These are phyloP conservation scores for Trypanosoma boissoni DNA, from an alignment of 208 protist genomes.

Conservation along the genomic window DNA sequence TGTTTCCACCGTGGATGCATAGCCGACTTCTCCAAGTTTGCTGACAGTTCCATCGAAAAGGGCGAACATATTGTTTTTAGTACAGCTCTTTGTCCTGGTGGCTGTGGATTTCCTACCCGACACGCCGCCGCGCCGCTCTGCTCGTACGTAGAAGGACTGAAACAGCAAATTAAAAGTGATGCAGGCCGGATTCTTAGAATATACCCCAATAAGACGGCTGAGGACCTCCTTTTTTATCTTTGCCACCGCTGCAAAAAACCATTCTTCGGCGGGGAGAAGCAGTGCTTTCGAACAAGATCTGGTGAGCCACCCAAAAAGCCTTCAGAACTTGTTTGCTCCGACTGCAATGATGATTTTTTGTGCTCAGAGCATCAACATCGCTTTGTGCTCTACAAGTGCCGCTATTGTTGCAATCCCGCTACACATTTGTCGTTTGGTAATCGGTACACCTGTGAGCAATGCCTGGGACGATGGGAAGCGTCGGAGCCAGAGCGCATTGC, in stretches of 20 bases:
- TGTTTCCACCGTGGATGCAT: conserved; percentile 80
- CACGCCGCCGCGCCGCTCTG: conserved; percentile 53
- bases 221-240: conserved; percentile 81
- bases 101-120: conserved; percentile 72
- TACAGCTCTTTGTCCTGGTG: conserved; percentile 73
- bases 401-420: conserved; percentile 87
- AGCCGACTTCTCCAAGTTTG: conserved; percentile 58
- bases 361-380: conserved; percentile 38
- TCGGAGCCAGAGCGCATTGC: conserved; percentile 45
- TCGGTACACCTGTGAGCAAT: conserved; percentile 78
- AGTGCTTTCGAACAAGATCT: conserved; percentile 67
- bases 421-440: conserved; percentile 81
- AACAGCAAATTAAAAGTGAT: conserved; percentile 28
- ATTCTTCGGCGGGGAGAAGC: conserved; percentile 75
- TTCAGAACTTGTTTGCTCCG: conserved; percentile 67
- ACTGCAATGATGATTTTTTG: conserved; percentile 50
- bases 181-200: conserved; percentile 24
- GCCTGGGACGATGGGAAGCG: conserved; percentile 59
- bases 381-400: conserved; percentile 80
- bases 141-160: conserved; percentile 37
- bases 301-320: conserved; percentile 60
- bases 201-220: conserved; percentile 39
- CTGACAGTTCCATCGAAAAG: conserved; percentile 63
- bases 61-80: conserved; percentile 84
- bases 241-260: conserved; percentile 58